Base-by-base conservation (phyloP, 768 basidiomycete species). In the Clitopilus passeckerianus region DNA sequence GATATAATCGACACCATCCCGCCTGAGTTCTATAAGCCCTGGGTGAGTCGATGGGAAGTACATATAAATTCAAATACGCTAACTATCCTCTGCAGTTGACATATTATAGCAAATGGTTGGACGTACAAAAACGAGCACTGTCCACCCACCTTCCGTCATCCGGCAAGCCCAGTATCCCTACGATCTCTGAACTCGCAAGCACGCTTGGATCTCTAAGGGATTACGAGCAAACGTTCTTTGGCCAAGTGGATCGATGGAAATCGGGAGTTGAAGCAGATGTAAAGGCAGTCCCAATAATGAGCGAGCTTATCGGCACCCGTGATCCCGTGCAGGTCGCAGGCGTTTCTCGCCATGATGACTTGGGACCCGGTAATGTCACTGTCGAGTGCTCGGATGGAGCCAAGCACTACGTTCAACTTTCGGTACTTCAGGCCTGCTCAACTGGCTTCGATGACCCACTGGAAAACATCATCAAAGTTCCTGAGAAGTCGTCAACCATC, bases 401-500 rank as follows among this genome's bases (percentile, higher is more conserved):
- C 22, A 10, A 22, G 46, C 20, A 50, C 18, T 50, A 50, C 22
- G 22, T 50, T 5, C 10, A 23, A 5, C 37, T 14, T 20, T 5
- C 16, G 22, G 46, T 41, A 18, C n/a, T 41, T 16, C 10, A 50
- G 5, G 46, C 46, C 20, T 22, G 46, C 46, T 50, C 46, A 50
- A 50, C 46, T 2, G 46, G 46, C 5, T 50, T 50, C 12, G 20
- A 50, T 44, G 57, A 59, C 12, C 63, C 62, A 0, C 9, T 20
- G 7, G 67, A 57, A 30, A 67, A 71, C 18, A 23, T 66, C 0
- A 60, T 69, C 5, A 33, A 59, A 0, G 66, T 74, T 8, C 59
- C 66, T 0, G 72, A 74, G 59, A 27, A 56, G 0, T 59, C 69
- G 1, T 9, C 44, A 7, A 66, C 66, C 1, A 66, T 73, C 5